Evolutionary conservation across 179 eudicot species (phyloP), one percentile per base, ranked within the genome.

Genomic region (Silene vulgaris): DNA sequence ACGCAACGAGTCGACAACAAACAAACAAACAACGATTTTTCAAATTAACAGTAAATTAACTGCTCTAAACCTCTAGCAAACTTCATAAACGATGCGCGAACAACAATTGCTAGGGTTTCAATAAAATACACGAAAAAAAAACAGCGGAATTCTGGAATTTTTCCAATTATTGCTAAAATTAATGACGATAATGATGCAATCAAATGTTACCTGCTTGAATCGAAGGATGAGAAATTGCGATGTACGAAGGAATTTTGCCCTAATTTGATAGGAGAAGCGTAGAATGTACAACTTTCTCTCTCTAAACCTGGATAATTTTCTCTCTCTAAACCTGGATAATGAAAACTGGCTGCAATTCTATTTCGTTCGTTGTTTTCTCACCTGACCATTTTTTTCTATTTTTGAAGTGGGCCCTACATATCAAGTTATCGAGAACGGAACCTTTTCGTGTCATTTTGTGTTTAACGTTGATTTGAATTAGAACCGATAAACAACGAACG

Each of bases 1-100:
- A 56, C 17, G 60, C 60, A 79, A n/a, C 57, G n/a, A 40, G 9
- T 40, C 84, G 74, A 85, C 69, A 81, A 83, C 80, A 66, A 65
- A 83, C 80, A 66, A 65, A 28, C 40, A 12, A 57, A 66, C 19
- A 73, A 52, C 20, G 70, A 4, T 13, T 69, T 12, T 23, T 16
- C 50, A 28, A 16, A 0, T 6, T 2, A 16, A 19, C 11, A 4
- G 29, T 26, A 21, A 64, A 28, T 50, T 66, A 16, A 11, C 26
- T 8, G 52, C 20, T 19, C 19, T n/a, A 65, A 59, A 52, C 19
- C 30, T 19, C 19, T n/a, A 65, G 29, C 66, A 19, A 54, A 45
- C 69, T 56, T 48, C 48, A 81, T 78, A 72, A 83, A 48, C 62
- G 80, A 78, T 68, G 66, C 59, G 20, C 2, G 28, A 81, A 73